phyloP scores from a whole-genome alignment of 1,139 yeast species.

The Yamadazyma membranifaciens region DNA sequence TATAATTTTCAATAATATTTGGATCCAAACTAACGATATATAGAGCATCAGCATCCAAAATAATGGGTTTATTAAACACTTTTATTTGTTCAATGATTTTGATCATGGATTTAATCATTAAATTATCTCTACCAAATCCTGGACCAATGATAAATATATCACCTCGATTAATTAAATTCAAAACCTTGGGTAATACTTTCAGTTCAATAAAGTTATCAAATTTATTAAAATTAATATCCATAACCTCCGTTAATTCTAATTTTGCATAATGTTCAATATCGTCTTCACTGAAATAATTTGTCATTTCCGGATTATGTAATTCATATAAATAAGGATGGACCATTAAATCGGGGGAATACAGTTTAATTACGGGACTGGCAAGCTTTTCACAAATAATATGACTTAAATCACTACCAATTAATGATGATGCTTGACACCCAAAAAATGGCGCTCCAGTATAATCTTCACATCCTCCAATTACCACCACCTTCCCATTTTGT shows the following conservation, averaged over 20 bases:
- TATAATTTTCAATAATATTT: slow-evolving; percentile 47
- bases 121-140: slow-evolving; percentile 81
- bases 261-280: slow-evolving; percentile 17
- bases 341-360: slow-evolving; percentile 92
- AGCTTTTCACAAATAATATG: slow-evolving; percentile 79
- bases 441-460: slow-evolving; percentile 97
- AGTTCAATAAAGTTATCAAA: slow-evolving; percentile 35
- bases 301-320: slow-evolving; percentile 20
- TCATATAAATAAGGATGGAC: slow-evolving; percentile 82
- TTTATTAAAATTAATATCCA: slow-evolving; percentile 16
- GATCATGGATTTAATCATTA: slow-evolving; percentile 62
- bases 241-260: slow-evolving; percentile 21
- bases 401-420: slow-evolving; percentile 84
- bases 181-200: slow-evolving; percentile 55
- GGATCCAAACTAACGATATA: slow-evolving; percentile 60
- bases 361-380: slow-evolving; percentile 81
- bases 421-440: slow-evolving; percentile 79
- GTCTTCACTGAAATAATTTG: slow-evolving; percentile 10
- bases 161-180: slow-evolving; percentile 56
- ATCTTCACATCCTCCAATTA: slow-evolving; percentile 93
- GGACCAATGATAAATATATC: slow-evolving; percentile 91
- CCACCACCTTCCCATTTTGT: slow-evolving; percentile 84
- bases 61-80: slow-evolving; percentile 56
- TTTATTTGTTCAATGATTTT: slow-evolving; percentile 57
- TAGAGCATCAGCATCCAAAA: slow-evolving; percentile 89